These are phyloP conservation scores for Heterobasidion parviporum DNA, from an alignment of 1,284 basidiomycete genomes.

Conservation along the genomic window DNA sequence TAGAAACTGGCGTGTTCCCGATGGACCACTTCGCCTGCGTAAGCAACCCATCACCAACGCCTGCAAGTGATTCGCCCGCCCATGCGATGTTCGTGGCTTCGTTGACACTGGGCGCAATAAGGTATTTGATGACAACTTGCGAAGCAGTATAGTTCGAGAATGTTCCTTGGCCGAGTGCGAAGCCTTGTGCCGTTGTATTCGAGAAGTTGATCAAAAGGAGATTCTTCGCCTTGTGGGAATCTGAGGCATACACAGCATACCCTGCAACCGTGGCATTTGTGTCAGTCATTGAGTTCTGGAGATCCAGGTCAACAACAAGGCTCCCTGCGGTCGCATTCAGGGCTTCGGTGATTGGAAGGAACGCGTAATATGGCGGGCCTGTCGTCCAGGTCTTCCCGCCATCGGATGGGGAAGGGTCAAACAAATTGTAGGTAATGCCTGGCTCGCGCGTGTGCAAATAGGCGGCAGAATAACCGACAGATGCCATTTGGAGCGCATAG, in stretches of 20 bases:
- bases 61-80: not conserved
- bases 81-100: not conserved
- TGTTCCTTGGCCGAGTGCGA: not conserved
- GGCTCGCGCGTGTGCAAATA: slow-evolving; percentile 10
- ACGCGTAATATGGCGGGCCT: not conserved
- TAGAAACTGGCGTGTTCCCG: not conserved
- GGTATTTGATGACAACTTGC: not conserved
- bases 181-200: not conserved
- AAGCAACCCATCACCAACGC: not conserved
- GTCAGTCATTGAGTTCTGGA: not conserved
- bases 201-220: not conserved
- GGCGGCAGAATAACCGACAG: slow-evolving; percentile 9
- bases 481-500: slow-evolving; percentile 25
- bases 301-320: not conserved
- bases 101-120: not conserved
- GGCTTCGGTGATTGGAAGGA: not conserved
- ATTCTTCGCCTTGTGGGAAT: not conserved
- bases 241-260: not conserved
- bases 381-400: not conserved
- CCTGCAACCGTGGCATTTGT: not conserved
- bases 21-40: not conserved
- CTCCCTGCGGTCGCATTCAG: not conserved
- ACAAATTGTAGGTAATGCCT: slow-evolving; percentile 12
- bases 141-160: not conserved
- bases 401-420: slow-evolving; percentile 17